These are phyloP conservation scores for Toxoplasma gondii DNA, from an alignment of 169 alveolate genomes.

Conservation along the genomic window DNA sequence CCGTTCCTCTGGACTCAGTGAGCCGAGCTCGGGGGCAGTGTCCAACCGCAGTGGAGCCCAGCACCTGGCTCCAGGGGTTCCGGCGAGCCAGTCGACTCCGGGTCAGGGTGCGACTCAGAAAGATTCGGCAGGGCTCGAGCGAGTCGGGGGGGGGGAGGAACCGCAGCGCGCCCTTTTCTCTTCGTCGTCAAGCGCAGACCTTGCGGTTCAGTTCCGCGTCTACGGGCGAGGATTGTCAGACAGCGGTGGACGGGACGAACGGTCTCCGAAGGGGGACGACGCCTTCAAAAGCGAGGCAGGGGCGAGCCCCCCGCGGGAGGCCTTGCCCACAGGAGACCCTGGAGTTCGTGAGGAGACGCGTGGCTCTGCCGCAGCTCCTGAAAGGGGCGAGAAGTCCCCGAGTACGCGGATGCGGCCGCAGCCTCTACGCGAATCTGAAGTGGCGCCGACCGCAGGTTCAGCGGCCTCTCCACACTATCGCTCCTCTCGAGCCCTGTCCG, in stretches of 20 bases:
- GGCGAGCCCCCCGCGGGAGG: too few relatives aligned
- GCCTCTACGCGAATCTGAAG: background rate
- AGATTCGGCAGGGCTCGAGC: background rate
- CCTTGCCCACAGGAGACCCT: too few relatives aligned
- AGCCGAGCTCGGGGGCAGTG: background rate
- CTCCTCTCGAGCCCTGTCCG: constrained; percentile 48
- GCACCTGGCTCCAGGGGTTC: background rate
- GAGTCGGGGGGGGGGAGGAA: background rate
- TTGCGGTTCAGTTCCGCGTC: constrained; percentile 5
- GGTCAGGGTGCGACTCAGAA: background rate
- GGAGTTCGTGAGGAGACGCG: background rate
- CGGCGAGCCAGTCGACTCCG: background rate
- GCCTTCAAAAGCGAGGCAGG: too few relatives aligned
- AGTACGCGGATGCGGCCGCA: background rate
- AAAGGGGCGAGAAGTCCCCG: background rate
- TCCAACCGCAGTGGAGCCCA: background rate
- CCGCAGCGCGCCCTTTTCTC: background rate
- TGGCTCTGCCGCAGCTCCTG: background rate
- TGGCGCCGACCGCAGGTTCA: constrained; percentile 14
- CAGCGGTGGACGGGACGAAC: background rate
- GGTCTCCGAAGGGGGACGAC: background rate
- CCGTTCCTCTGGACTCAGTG: background rate
- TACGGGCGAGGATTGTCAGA: background rate
- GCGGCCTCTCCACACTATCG: constrained; percentile 21
- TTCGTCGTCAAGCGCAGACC: background rate